Base-by-base conservation (phyloP, 148 eudicot genomes). In the Spergularia bocconei region DNA sequence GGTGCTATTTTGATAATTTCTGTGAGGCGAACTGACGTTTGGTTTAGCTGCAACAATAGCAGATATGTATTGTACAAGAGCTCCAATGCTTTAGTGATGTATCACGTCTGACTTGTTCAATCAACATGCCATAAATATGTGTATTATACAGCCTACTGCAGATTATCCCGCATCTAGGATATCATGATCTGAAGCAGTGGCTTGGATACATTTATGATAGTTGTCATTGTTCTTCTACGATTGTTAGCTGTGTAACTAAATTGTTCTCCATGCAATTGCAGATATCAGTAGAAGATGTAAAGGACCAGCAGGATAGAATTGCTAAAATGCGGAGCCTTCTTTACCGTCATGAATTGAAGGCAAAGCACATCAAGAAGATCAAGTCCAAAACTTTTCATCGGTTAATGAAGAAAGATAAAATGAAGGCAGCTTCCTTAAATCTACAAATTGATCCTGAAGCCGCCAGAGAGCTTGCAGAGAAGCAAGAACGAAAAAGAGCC, bases 311-410 rank as follows among this genome's bases (percentile, higher is more conserved):
- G 78, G 77, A 84, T 57, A 87, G 84, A 66, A 90, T 89, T 75
- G 94, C 98, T n/a, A 92, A 96, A 84, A 89, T 92, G 98, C 91
- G 98, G 8, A 87, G 84, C 80, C 87, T 96, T 71, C 94, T 96
- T 76, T 95, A 92, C 73, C 90, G 84, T 23, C 97, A 96, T 77
- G 99, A 96, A 78, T 39, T 96, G 80, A 92, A 96, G 83, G 87
- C 90, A 25, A 96, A 92, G 82, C 92, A 86, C 64, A 51, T 89
- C 16, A 96, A 89, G 74, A 89, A 89, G 76, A 96, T 96, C 29
- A 96, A 96, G 81, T 96, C 98, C 67, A 95, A 95, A 81, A 85
- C 93, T 50, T 90, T 83, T 77, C 98, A 84, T 78, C 89, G 96
- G 4, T 69, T 95, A 78, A 61, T 81, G 84, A 96, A 91, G 84